Evolutionary conservation across 106 monocot genomes (phyloP).

Genomic region (Allium sativum): DNA sequence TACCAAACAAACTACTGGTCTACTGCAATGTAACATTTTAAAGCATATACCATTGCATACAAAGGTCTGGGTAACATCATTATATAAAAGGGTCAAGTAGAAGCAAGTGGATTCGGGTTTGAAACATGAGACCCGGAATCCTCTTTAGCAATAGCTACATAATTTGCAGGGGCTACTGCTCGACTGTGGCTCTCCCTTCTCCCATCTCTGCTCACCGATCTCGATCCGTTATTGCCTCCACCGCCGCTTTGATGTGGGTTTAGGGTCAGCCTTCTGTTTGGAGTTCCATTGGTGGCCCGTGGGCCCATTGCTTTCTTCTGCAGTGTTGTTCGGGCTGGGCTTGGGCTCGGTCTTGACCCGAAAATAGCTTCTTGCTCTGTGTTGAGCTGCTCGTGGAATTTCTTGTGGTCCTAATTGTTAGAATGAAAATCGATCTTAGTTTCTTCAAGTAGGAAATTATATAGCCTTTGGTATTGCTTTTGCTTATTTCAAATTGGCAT

Average conservation of each 20-base stretch:
- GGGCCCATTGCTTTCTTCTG: slow-evolving; percentile 53
- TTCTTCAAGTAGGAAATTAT: neutral
- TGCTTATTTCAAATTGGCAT: too few relatives aligned
- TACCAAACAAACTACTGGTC: neutral
- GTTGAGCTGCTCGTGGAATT: slow-evolving; percentile 57
- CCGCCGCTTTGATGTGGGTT: slow-evolving; percentile 13
- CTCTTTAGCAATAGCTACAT: slow-evolving; percentile 25
- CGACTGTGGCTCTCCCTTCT: slow-evolving; percentile 37
- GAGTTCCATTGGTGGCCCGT: slow-evolving; percentile 40
- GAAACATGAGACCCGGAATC: slow-evolving; percentile 4
- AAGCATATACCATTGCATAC: too few relatives aligned
- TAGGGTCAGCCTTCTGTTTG: slow-evolving; percentile 42
- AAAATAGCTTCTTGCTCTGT: slow-evolving; percentile 66
- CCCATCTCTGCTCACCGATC: slow-evolving; percentile 51
- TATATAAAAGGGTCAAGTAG: neutral
- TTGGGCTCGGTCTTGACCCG: slow-evolving; percentile 66
- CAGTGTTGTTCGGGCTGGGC: slow-evolving; percentile 42
- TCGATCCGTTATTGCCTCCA: slow-evolving; percentile 11
- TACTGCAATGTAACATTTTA: neutral
- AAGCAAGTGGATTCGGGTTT: slow-evolving; percentile 7
- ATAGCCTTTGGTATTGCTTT: neutral
- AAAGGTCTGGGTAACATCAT: too few relatives aligned
- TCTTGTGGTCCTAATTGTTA: slow-evolving; percentile 72
- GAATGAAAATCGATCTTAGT: neutral
- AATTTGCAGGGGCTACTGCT: slow-evolving; percentile 58